These are phyloP conservation scores for Casuarina glauca DNA, from an alignment of 306 rosid species.

Conservation along the genomic window DNA sequence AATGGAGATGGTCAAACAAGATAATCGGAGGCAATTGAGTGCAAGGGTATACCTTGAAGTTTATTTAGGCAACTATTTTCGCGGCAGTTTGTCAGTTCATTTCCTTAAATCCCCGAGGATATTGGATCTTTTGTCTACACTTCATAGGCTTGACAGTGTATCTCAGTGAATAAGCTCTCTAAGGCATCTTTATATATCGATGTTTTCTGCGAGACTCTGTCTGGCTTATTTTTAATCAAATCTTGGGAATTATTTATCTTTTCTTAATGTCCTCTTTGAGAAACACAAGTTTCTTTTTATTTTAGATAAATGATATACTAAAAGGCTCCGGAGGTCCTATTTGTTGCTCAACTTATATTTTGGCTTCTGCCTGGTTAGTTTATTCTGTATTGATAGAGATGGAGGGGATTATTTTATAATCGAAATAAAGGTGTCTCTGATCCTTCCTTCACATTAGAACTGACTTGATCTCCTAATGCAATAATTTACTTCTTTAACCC, in stretches of 20 bases:
- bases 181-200: constrained; percentile 1
- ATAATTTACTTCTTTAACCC: constrained; percentile 22
- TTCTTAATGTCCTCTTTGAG: neutral
- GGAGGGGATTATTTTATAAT: constrained; percentile 10
- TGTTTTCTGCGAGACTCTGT: neutral
- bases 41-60: constrained; percentile 67
- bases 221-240: neutral
- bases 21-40: constrained; percentile 70
- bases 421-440: neutral
- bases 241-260: neutral
- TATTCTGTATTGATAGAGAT: neutral
- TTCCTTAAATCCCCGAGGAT: constrained; percentile 1
- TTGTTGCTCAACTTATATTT: constrained; percentile 4
- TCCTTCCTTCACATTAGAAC: neutral
- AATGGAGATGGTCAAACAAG: constrained; percentile 83
- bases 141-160: constrained; percentile 1
- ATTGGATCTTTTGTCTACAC: neutral
- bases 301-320: neutral
- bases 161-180: neutral
- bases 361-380: constrained; percentile 1
- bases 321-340: constrained; percentile 4
- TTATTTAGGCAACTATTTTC: constrained; percentile 34
- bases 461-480: constrained; percentile 20
- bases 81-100: constrained; percentile 7
- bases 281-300: neutral